Evolutionary conservation across 768 basidiomycete species (phyloP), one percentile per base, ranked within the genome.

Genomic region (Arthromyces matolae): DNA sequence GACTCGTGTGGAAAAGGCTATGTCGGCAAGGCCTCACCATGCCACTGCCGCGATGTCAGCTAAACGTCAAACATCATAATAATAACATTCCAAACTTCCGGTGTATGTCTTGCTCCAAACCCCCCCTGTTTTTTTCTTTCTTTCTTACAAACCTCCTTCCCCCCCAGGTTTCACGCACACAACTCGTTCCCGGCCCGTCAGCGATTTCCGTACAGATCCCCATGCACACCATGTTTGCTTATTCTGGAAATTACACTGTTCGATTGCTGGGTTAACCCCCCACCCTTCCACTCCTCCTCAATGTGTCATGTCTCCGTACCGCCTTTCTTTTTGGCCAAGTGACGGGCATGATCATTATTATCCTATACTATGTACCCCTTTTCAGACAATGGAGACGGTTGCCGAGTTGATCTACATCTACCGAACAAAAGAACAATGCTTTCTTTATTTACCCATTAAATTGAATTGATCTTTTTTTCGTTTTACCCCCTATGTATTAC

Each of bases 321-420:
- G 82, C 76, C 77, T 65, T 68, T 75, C 65, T 58, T 52, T 56
- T 71, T 75, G 75, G 71, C 81, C 78, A 77, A 68, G 81, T 67
- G 79, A 81, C 77, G 81, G 72, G 75, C 80, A 75, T 79, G 75
- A 75, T 75, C 81, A n/a, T n/a, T n/a, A n/a, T n/a, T n/a, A n/a
- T n/a, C n/a, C n/a, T n/a, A n/a, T n/a, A n/a, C n/a, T n/a, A n/a
- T n/a, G n/a, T n/a, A n/a, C n/a, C n/a, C n/a, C n/a, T n/a, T n/a
- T n/a, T n/a, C n/a, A n/a, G n/a, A n/a, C n/a, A n/a, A n/a, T n/a
- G n/a, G n/a, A n/a, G n/a, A n/a, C n/a, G n/a, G n/a, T n/a, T n/a
- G n/a, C n/a, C n/a, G n/a, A n/a, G n/a, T n/a, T n/a, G n/a, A n/a
- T n/a, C n/a, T n/a, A n/a, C n/a, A n/a, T n/a, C n/a, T n/a, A n/a